Evolutionary conservation across 1,284 basidiomycete genomes (phyloP), one percentile per base, ranked within the genome.

Genomic region (Abortiporus biennis): DNA sequence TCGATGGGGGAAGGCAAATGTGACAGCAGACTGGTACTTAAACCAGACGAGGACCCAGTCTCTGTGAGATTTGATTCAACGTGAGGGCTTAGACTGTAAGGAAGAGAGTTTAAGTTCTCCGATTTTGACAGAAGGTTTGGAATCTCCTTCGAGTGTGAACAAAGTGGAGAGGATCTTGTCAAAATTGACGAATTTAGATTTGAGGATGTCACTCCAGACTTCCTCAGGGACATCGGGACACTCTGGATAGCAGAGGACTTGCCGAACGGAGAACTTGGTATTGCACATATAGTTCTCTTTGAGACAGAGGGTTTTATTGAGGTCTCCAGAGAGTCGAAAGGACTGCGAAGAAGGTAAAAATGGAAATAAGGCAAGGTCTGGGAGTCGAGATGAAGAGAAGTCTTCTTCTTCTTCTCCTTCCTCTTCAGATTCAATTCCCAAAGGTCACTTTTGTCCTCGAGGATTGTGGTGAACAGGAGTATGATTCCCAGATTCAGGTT

Each of bases 31-130:
- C 5, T 36, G 20, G 0, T 47, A 42, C 1, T 31, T 21, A 2
- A 41, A 34, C 53, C 55, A 67, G 0, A 58, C 57, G 0, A 48
- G 40, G n/a, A 45, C 37, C 64, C 66, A 67, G 0, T 64, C 51
- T 0, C 49, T 47, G 6, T 46, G 44, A 1, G 46, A 51, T 13
- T 25, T 19, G 22, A 66, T 50, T 2, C 45, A 47, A 23, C 51
- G 49, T 2, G 40, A 44, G 17, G 33, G 33, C 11, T 12, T 19
- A 8, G 33, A 12, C 8, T 8, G 33, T 8, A 12, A 16, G 9
- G 8, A 9, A 12, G 33, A 6, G 47, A 47, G 11, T 52, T 50
- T 4, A 42, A 49, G 56, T 2, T 51, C 58, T 6, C 42, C 49
- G 11, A 29, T 29, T 1, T 55, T 51, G 34, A 56, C 49, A 9